Percentiles rank a stretch among this genome's conserved stretches.
These are phyloP conservation scores for Rutstroemia sp. DNA, from an alignment of 2,329 filamentous ascomycete species.

Conservation along the genomic window DNA sequence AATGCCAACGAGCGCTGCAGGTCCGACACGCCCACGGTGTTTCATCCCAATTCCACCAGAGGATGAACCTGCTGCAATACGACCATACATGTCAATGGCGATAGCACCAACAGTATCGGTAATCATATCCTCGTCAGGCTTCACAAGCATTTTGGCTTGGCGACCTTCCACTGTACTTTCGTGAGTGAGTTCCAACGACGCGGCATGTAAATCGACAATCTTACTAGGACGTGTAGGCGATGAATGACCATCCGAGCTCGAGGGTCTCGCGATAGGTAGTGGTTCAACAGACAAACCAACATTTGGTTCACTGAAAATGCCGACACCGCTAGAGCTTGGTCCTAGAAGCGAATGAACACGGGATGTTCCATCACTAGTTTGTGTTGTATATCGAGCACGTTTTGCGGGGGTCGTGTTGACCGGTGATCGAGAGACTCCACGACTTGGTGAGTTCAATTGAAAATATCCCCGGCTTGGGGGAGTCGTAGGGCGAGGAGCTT, in stretches of 20 bases:
- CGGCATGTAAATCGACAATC: conserved; percentile 1
- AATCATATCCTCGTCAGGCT: conserved; percentile 51
- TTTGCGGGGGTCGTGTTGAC: conserved; percentile 20
- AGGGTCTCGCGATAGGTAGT: conserved; percentile 4
- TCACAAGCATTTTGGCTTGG: conserved; percentile 2
- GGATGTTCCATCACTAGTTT: conserved; percentile 19
- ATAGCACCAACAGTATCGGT: conserved; percentile 96
- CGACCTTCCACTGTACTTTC: conserved; percentile 19
- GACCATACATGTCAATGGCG: conserved; percentile 76
- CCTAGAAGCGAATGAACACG: conserved; percentile 26
- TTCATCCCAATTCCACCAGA: conserved; percentile 99
- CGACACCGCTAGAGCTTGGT: conserved; percentile 12
- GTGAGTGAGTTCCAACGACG: conserved; percentile 15
- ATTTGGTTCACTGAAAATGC: conserved; percentile 16
- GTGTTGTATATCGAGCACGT: conserved; percentile 20
- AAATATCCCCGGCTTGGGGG: conserved; percentile 1
- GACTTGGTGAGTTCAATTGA: conserved; percentile 9
- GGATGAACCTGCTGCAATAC: conserved; percentile 89
- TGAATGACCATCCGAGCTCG: conserved; percentile 22
- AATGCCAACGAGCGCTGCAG: conserved; percentile 85
- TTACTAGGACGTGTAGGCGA: conserved; percentile 16
- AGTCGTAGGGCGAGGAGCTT: conserved; percentile 9
- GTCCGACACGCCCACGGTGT: conserved; percentile 82
- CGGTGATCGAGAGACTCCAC: conserved; percentile 14
- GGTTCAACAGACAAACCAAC: conserved; percentile 13